Conservation (phyloP, 2,329 filamentous ascomycete genomes). For the Fusarium pseudocircinatum region DNA sequence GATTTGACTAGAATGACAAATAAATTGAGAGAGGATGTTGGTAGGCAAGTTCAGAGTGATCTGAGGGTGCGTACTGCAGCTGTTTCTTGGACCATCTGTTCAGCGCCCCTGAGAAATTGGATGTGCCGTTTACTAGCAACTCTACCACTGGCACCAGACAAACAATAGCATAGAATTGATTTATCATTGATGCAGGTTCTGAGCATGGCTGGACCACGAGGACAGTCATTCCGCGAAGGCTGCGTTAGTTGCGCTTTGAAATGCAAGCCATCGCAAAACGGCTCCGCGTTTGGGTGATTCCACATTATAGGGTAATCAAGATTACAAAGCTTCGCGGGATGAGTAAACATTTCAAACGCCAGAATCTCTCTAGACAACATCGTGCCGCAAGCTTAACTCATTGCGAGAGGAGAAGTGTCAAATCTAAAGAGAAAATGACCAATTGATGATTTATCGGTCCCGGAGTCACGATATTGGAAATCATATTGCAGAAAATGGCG, state of each 20-base stretch:
- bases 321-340: slow-evolving; percentile 4
- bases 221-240: neutral
- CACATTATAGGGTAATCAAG: neutral
- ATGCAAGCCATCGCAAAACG: neutral
- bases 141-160: neutral
- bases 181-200: neutral
- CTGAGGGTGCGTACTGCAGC: no score
- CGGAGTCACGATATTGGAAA: neutral
- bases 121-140: neutral
- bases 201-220: neutral
- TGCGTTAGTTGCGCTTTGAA: neutral
- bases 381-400: neutral
- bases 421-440: neutral
- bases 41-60: neutral
- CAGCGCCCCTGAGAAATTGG: neutral
- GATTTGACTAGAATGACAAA: neutral
- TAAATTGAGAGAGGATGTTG: neutral
- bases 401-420: neutral
- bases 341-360: slow-evolving; percentile 8
- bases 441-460: neutral
- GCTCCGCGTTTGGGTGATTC: neutral
- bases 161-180: neutral
- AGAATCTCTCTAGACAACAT: neutral
- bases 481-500: neutral
- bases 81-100: neutral